These are phyloP conservation scores for Creolimax fragrantissima DNA, from an alignment of 78 protist genomes.

Conservation along the genomic window DNA sequence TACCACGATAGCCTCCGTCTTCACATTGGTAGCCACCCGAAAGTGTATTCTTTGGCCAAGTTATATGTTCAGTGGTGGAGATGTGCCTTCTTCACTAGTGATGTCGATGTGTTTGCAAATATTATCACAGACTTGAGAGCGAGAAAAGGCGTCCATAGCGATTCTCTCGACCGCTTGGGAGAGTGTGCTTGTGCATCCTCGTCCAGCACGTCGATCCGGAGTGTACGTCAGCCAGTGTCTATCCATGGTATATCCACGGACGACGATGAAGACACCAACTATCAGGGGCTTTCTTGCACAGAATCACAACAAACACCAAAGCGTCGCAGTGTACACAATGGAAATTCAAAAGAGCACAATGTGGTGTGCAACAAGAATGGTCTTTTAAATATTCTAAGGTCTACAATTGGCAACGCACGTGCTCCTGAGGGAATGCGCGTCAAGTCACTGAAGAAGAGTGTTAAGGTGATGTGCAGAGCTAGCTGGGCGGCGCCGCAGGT, in stretches of 20 bases:
- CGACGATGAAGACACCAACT: neutral
- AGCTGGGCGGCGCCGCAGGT: neutral
- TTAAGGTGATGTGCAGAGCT: neutral
- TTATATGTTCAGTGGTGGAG: neutral
- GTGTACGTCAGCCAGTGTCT: neutral
- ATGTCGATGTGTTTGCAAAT: neutral
- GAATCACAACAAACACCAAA: neutral
- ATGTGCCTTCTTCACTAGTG: neutral
- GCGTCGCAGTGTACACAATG: neutral
- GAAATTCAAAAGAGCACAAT: too few relatives aligned
- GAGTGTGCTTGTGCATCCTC: neutral
- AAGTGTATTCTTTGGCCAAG: neutral
- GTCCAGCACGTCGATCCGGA: neutral
- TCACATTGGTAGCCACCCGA: neutral
- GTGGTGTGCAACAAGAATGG: too few relatives aligned
- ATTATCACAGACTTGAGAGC: neutral
- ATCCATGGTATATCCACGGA: neutral
- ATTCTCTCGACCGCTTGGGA: neutral
- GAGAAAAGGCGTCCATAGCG: neutral
- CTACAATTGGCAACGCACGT: neutral
- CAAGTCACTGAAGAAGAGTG: neutral
- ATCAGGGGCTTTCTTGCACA: neutral
- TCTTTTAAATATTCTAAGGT: neutral
- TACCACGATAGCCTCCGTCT: neutral
- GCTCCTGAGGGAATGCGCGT: neutral